Conservation (phyloP, 176 grass and related monocot species). For the Leersia perrieri region DNA sequence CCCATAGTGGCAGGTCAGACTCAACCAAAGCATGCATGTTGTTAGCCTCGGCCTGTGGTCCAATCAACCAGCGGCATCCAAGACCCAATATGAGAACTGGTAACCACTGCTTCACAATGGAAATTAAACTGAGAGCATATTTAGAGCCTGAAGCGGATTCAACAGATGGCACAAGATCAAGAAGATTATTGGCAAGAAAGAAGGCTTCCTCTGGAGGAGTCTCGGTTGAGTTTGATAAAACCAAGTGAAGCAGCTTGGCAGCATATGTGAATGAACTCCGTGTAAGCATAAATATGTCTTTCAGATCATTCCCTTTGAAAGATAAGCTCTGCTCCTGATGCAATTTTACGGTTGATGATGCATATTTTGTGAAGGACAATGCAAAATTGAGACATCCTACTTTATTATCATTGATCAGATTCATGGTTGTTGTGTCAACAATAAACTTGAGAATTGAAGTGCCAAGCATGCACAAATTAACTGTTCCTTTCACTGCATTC, state of each 20-base stretch:
- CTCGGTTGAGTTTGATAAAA: conserved; percentile 48
- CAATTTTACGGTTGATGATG: conserved; percentile 48
- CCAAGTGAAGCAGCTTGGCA: conserved; percentile 77
- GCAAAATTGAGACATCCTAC: conserved; percentile 62
- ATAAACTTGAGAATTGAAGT: conserved; percentile 71
- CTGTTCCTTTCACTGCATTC: conserved; percentile 43
- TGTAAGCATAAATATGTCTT: conserved; percentile 53
- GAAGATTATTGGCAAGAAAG: conserved; percentile 76
- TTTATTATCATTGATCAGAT: conserved; percentile 48
- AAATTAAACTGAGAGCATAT: conserved; percentile 46
- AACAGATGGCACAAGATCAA: conserved; percentile 62
- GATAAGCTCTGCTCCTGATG: conserved; percentile 36
- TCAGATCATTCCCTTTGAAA: conserved; percentile 54
- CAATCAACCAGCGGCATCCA: conserved; percentile 51
- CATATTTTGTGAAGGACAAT: conserved; percentile 56
- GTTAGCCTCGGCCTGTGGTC: conserved; percentile 31
- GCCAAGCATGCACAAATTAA: conserved; percentile 54
- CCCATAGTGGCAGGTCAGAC: conserved; percentile 64
- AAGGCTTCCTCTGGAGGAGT: conserved; percentile 54
- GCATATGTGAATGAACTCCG: conserved; percentile 80
- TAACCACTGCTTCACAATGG: conserved; percentile 72
- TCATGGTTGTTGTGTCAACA: conserved; percentile 51
- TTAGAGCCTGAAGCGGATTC: conserved; percentile 54
- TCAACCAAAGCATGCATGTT: conserved; percentile 26
- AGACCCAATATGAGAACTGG: conserved; percentile 74